Percentiles rank a stretch among this genome's conserved stretches.
phyloP scores from a whole-genome alignment of 345 rosid species.

The Arabis hirsuta region DNA sequence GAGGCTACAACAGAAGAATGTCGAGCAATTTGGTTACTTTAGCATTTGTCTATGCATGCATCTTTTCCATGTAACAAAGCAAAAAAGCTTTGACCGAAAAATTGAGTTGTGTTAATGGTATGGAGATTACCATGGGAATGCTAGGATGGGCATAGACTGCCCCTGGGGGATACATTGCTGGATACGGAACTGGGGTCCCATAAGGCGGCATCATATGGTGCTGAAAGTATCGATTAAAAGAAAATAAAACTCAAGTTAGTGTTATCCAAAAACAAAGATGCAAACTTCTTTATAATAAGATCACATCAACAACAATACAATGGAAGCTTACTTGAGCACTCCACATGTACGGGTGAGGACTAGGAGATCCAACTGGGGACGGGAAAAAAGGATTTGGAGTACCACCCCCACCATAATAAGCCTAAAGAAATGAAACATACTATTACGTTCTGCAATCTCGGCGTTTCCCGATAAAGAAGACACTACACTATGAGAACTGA shows the following conservation, averaged over 20 bases:
- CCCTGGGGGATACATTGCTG: conserved; percentile 88
- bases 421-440: conserved; percentile 53
- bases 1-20: conserved; percentile 49
- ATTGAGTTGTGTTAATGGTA: not conserved
- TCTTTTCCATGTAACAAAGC: not conserved
- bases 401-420: conserved; percentile 89
- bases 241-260: conserved; percentile 14
- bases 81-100: not conserved
- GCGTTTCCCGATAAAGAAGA: conserved; percentile 29
- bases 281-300: not conserved
- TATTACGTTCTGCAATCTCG: conserved; percentile 1
- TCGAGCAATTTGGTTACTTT: conserved; percentile 8
- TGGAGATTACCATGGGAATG: conserved; percentile 66
- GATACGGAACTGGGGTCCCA: conserved; percentile 94
- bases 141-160: conserved; percentile 88
- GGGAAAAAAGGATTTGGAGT: conserved; percentile 85
- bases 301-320: conserved; percentile 10
- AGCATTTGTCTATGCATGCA: conserved; percentile 2
- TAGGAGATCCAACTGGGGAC: conserved; percentile 81
- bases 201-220: conserved; percentile 89
- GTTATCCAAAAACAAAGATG: conserved; percentile 12
- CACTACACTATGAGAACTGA: not conserved
- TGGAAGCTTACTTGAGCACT: conserved; percentile 75
- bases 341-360: conserved; percentile 93
- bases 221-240: conserved; percentile 49